Percentiles rank a stretch among this genome's conserved stretches.
Evolutionary conservation across 192 early-diverging fungal genomes (phyloP).

Genomic region (Rhizophagus sp.): DNA sequence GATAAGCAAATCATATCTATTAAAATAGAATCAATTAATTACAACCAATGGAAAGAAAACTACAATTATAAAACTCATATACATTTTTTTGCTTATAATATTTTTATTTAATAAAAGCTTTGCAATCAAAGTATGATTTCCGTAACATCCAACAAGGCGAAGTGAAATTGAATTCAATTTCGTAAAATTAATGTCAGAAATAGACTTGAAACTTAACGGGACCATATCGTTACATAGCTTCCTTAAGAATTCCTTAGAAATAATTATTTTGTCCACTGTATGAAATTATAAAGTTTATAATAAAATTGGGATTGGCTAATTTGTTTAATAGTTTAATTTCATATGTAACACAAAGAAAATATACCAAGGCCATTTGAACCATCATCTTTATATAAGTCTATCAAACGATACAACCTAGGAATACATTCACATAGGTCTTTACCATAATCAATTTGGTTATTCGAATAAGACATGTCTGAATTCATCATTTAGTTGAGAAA

Average conservation of each 20-base stretch:
- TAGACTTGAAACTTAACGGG: conserved; percentile 19
- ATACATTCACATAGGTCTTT: not conserved
- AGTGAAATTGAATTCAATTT: conserved; percentile 1
- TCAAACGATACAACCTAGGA: conserved; percentile 13
- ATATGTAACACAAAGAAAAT: not conserved
- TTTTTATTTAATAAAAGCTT: conserved; percentile 19
- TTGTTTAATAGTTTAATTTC: not conserved
- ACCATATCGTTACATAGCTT: conserved; percentile 25
- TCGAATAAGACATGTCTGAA: not conserved
- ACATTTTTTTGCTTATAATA: not conserved
- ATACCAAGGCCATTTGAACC: conserved; percentile 16
- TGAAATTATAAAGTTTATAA: not conserved
- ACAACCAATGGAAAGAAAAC: too few relatives aligned
- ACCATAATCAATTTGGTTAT: not conserved
- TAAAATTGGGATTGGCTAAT: not conserved
- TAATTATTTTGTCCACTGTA: conserved; percentile 25
- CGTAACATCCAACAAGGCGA: conserved; percentile 19
- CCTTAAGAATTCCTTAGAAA: not conserved
- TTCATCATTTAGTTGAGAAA: too few relatives aligned
- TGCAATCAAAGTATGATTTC: conserved; percentile 25
- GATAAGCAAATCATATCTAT: not conserved
- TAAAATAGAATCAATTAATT: not conserved
- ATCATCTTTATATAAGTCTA: conserved; percentile 24
- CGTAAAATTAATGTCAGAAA: conserved; percentile 10
- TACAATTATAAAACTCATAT: not conserved